These are phyloP conservation scores for Chaetomium olivaceum DNA, from an alignment of 2,329 filamentous ascomycete species.

Conservation along the genomic window DNA sequence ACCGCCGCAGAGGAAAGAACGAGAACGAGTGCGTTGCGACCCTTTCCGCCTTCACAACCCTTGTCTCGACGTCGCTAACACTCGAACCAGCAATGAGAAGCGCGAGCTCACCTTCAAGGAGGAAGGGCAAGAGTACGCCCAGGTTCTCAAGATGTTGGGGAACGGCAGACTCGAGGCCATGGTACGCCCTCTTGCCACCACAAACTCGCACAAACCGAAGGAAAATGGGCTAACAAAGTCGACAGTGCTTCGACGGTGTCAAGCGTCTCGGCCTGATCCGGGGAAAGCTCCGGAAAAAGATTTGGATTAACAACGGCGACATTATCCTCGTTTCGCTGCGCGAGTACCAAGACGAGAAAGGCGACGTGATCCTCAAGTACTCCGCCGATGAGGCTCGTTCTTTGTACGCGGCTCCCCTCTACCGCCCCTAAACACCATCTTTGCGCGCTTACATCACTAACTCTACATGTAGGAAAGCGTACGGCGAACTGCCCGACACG, in stretches of 20 bases:
- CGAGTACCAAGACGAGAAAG: constrained; percentile 88
- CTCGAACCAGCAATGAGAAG: constrained; percentile 73
- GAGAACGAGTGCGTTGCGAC: constrained; percentile 68
- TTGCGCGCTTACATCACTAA: background rate
- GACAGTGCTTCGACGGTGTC: constrained; percentile 92
- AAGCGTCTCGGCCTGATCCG: constrained; percentile 71
- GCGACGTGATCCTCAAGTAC: constrained; percentile 93
- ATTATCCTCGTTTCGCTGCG: constrained; percentile 82
- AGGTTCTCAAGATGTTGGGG: constrained; percentile 83
- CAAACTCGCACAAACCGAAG: background rate
- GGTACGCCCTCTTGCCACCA: constrained; percentile 21
- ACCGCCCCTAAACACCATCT: background rate
- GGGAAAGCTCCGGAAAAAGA: constrained; percentile 98
- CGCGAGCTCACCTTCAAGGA: constrained; percentile 99
- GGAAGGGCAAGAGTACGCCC: constrained; percentile 79
- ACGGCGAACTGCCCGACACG: constrained; percentile 93
- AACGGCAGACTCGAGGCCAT: constrained; percentile 75
- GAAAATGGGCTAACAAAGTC: constrained; percentile 11
- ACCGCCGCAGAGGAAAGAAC: constrained; percentile 97
- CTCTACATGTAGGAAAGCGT: constrained; percentile 65
- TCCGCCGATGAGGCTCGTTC: constrained; percentile 91
- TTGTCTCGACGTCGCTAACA: constrained; percentile 19
- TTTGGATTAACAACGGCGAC: constrained; percentile 99
- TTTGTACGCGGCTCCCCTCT: constrained; percentile 45
- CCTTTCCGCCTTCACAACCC: background rate